A percentile compares a stretch with the other conserved stretches of the same genome.
These are phyloP conservation scores for Solanum etuberosum DNA, from an alignment of 257 asterid species.

Conservation along the genomic window DNA sequence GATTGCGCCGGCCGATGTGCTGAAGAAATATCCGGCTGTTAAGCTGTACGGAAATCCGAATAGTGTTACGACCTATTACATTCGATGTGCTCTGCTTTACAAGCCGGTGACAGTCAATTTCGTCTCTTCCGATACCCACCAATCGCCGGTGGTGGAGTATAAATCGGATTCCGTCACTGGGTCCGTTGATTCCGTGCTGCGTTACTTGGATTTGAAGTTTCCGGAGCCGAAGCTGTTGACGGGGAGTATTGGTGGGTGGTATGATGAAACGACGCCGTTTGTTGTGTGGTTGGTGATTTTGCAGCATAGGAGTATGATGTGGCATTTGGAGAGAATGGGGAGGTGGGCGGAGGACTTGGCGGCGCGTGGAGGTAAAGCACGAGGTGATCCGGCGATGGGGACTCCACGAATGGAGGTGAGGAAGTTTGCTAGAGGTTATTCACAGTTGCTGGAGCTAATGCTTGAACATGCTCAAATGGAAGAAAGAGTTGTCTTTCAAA, in stretches of 20 bases:
- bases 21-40: slow-evolving; percentile 38
- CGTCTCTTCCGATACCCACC: slow-evolving; percentile 45
- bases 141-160: slow-evolving; percentile 51
- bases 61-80: slow-evolving; percentile 57
- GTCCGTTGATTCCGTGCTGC: slow-evolving; percentile 51
- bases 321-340: slow-evolving; percentile 91
- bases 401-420: slow-evolving; percentile 86
- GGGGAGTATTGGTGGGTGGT: slow-evolving; percentile 41
- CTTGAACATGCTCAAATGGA: slow-evolving; percentile 99
- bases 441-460: slow-evolving; percentile 62
- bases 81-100: slow-evolving; percentile 68
- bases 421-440: slow-evolving; percentile 67
- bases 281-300: slow-evolving; percentile 81
- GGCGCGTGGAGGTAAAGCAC: slow-evolving; percentile 69
- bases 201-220: slow-evolving; percentile 66
- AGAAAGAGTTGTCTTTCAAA: slow-evolving; percentile 78
- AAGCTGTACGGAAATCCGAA: slow-evolving; percentile 68
- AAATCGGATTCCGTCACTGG: slow-evolving; percentile 71
- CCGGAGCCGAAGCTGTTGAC: slow-evolving; percentile 59
- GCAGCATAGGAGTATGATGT: slow-evolving; percentile 80
- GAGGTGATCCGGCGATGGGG: slow-evolving; percentile 89
- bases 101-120: slow-evolving; percentile 65
- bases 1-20: slow-evolving; percentile 65
- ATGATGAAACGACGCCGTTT: slow-evolving; percentile 73
- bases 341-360: slow-evolving; percentile 87